Evolutionary conservation across 1,139 yeast species (phyloP).

Genomic region (Taiozyma sp.): DNA sequence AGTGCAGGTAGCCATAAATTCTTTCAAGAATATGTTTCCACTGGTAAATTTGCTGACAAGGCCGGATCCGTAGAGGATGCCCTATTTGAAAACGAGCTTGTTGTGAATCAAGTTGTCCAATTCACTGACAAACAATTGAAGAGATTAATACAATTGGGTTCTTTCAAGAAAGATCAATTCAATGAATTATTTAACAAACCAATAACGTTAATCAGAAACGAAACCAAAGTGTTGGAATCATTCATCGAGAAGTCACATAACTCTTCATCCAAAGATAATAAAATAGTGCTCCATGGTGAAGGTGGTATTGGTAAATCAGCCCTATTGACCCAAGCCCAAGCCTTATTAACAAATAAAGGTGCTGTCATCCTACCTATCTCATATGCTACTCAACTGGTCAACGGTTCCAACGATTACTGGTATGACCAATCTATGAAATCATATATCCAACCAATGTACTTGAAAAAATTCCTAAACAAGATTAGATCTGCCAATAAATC

Average conservation of each 20-base stretch:
- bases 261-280: constrained; percentile 36
- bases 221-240: constrained; percentile 27
- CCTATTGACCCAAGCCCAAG: constrained; percentile 65
- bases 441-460: constrained; percentile 79
- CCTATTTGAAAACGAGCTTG: background rate
- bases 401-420: constrained; percentile 69
- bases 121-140: constrained; percentile 18
- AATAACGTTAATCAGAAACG: constrained; percentile 43
- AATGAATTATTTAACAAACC: constrained; percentile 58
- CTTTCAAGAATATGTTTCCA: constrained; percentile 6
- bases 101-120: constrained; percentile 10
- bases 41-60: constrained; percentile 2
- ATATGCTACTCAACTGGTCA: constrained; percentile 52
- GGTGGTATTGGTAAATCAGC: constrained; percentile 81
- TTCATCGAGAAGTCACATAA: constrained; percentile 23
- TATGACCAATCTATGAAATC: constrained; percentile 42
- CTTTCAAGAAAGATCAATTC: constrained; percentile 59
- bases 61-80: background rate
- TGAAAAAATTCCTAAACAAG: constrained; percentile 55
- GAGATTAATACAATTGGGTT: constrained; percentile 30
- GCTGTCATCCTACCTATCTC: constrained; percentile 63
- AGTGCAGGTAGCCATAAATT: constrained; percentile 9
- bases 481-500: constrained; percentile 51
- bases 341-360: constrained; percentile 43
- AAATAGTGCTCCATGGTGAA: constrained; percentile 60